A percentile compares a stretch with the other conserved stretches of the same genome.
These are phyloP conservation scores for Ampelomyces quisqualis DNA, from an alignment of 2,329 filamentous ascomycete species.

Conservation along the genomic window DNA sequence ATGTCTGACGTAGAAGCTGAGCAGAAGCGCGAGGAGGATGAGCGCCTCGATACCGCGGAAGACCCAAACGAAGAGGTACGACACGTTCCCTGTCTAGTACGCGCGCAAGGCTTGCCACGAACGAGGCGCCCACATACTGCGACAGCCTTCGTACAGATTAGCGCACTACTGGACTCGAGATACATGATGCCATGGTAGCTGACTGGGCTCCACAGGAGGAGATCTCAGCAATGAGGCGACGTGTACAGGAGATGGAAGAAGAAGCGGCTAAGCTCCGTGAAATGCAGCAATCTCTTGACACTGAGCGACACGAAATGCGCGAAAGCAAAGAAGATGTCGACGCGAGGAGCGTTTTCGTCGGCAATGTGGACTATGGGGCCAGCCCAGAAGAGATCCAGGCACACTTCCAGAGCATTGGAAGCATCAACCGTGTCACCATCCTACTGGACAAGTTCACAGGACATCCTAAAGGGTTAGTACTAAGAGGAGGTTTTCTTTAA, in stretches of 20 bases:
- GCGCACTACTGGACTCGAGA: background rate
- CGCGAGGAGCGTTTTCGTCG: conserved; percentile 93
- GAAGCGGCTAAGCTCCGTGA: conserved; percentile 59
- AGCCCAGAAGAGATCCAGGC: conserved; percentile 97
- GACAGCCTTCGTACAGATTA: background rate
- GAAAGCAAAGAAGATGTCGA: conserved; percentile 97
- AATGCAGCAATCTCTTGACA: conserved; percentile 68
- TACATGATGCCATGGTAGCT: conserved; percentile 1
- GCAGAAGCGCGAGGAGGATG: conserved; percentile 34
- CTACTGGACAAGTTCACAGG: conserved; percentile 97
- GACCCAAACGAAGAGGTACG: conserved; percentile 42
- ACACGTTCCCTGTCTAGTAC: conserved; percentile 1
- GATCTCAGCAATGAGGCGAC: conserved; percentile 55
- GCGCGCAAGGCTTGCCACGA: conserved; percentile 1
- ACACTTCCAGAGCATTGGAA: conserved; percentile 95
- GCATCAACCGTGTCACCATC: conserved; percentile 97
- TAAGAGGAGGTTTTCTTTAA: conserved; percentile 44
- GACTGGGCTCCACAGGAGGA: conserved; percentile 34
- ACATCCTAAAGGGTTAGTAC: conserved; percentile 93
- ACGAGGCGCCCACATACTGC: background rate
- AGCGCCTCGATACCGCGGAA: conserved; percentile 38
- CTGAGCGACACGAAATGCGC: conserved; percentile 76
- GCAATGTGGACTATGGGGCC: conserved; percentile 96
- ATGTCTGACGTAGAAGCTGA: conserved; percentile 38
- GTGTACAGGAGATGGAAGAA: conserved; percentile 59